A percentile compares a stretch with the other conserved stretches of the same genome.
Conservation (phyloP, 2,329 filamentous ascomycete genomes). For the Penicillium sp. region DNA sequence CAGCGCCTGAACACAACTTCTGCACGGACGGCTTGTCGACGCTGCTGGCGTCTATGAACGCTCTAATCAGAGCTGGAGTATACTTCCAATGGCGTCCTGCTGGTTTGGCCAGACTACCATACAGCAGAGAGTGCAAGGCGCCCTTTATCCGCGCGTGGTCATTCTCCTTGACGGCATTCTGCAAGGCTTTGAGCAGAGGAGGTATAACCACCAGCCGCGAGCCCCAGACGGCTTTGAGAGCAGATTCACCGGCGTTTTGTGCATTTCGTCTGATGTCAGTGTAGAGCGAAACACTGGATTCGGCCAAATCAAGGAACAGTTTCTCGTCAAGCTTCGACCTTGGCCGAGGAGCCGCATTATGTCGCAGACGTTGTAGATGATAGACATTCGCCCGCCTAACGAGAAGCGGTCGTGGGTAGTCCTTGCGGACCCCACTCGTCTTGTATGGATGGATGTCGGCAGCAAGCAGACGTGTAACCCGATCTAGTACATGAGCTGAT, state of each 20-base stretch:
- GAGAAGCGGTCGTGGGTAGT: constrained; percentile 87
- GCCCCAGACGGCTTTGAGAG: constrained; percentile 84
- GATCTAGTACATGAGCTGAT: constrained; percentile 87
- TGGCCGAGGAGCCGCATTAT: constrained; percentile 83
- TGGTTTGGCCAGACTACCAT: constrained; percentile 83
- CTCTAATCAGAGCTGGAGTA: constrained; percentile 79
- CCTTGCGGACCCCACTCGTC: constrained; percentile 84
- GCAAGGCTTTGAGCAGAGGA: constrained; percentile 73
- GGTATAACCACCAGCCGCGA: constrained; percentile 86
- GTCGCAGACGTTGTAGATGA: constrained; percentile 86
- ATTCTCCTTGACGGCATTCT: constrained; percentile 70
- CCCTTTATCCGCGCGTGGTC: constrained; percentile 94
- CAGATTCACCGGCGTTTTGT: constrained; percentile 87
- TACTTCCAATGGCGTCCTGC: constrained; percentile 91
- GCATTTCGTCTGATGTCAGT: constrained; percentile 94
- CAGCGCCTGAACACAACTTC: constrained; percentile 72
- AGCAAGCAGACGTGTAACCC: constrained; percentile 77
- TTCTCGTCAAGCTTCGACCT: constrained; percentile 87
- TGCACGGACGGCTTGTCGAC: constrained; percentile 96
- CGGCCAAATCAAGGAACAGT: constrained; percentile 78
- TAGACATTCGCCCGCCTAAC: constrained; percentile 92
- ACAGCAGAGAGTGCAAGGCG: constrained; percentile 83
- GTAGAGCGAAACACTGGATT: constrained; percentile 86
- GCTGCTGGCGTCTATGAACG: constrained; percentile 84
- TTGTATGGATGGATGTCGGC: constrained; percentile 91